Base-by-base conservation (phyloP, 768 basidiomycete species). In the Trametes gibbosa region DNA sequence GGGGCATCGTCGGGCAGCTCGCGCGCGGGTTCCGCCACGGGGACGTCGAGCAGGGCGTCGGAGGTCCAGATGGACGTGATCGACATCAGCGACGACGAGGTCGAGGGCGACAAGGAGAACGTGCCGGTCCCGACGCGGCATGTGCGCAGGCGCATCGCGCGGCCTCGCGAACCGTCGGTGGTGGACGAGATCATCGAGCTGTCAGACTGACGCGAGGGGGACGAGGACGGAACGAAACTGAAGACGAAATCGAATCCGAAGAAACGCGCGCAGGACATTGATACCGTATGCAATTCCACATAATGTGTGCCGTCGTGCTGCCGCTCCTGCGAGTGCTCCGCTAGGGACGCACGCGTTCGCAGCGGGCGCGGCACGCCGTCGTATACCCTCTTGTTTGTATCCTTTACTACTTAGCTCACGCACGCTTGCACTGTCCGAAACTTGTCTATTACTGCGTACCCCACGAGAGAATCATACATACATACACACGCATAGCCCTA, bases 71-170 rank as follows among this genome's bases (percentile, higher is more conserved):
- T 50, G 37, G 61, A 53, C 32, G 57, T 50, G n/a, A 72, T 79
- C 46, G 66, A 79, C 5, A 80, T 82, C 34, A 76, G 80, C 48
- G 75, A 78, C 39, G 80, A 81, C 21, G 74, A 72, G 1, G 82
- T 81, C 12, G 75, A 77, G 6, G 74, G 76, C 16, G 82, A 86
- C 65, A 86, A 87, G 68, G 87, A 88, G 71, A 88, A 88, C 66
- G 70, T 78, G 37, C 81, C 80, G 5, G 76, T 78, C 2, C 75
- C 80, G 7, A 77, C 76, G n/a, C 69, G 84, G 47, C 78, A 79
- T 71, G 78, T 84, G 14, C 75, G 81, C 53, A 68, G 73, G 63
- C 73, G 80, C 35, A 69, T 75, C 13, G 72, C 49, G 19, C 45
- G 41, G 48, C 29, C 29, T 6, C 58, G 35, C 9, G 66, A 63